Percentiles rank a stretch among this genome's conserved stretches.
Conservation (phyloP, 768 basidiomycete genomes). For the Pleurotus giganteus region DNA sequence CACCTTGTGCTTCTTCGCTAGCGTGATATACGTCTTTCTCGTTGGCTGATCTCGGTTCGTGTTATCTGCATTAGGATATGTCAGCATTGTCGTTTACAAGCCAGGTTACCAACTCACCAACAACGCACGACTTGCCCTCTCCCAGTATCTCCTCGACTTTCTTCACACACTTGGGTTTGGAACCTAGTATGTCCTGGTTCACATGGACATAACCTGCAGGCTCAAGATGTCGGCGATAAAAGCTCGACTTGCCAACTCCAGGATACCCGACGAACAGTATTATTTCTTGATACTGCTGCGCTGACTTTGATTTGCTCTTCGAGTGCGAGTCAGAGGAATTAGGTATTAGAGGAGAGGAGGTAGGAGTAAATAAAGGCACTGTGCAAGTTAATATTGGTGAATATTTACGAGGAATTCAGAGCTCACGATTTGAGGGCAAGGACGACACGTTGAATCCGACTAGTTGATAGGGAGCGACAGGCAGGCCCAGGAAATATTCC, state of each 20-base stretch:
- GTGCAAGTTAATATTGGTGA: constrained; percentile 10
- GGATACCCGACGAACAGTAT: constrained; percentile 54
- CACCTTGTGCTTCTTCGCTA: constrained; percentile 56
- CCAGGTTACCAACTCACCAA: constrained; percentile 52
- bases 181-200: constrained; percentile 81
- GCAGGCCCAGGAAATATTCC: constrained; percentile 76
- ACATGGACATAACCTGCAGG: constrained; percentile 73
- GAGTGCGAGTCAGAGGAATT: constrained; percentile 7
- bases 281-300: constrained; percentile 28
- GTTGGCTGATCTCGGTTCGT: constrained; percentile 81
- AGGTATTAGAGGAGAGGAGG: constrained; percentile 49
- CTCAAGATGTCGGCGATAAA: constrained; percentile 70
- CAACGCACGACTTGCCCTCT: constrained; percentile 64
- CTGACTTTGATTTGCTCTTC: neutral
- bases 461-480: constrained; percentile 42
- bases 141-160: constrained; percentile 54
- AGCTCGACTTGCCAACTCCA: constrained; percentile 76
- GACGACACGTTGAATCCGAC: constrained; percentile 68
- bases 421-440: constrained; percentile 16
- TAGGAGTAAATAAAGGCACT: constrained; percentile 53
- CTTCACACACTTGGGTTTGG: constrained; percentile 73
- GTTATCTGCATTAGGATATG: constrained; percentile 61
- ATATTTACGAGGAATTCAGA: neutral
- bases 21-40: constrained; percentile 66
- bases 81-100: neutral